Evolutionary conservation across 495 filamentous ascomycete genomes (phyloP).

Genomic region (Cercophora samala): DNA sequence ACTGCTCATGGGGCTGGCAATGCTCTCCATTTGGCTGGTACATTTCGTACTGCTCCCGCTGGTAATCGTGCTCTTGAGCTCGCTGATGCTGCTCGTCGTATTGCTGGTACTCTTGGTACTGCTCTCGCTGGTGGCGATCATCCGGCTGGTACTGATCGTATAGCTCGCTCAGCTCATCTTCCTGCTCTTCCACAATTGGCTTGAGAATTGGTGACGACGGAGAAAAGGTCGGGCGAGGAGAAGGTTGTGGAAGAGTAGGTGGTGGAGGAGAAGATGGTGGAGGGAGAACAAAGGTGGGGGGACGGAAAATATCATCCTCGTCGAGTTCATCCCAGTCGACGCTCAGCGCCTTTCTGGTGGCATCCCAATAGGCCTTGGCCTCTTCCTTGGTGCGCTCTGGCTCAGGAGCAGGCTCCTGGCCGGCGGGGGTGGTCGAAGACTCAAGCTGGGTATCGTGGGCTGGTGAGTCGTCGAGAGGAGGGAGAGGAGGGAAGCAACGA

Average conservation of each 20-base stretch:
- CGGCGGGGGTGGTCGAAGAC: background rate
- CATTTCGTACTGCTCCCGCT: too few species aligned
- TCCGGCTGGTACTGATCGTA: background rate
- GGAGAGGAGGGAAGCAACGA: background rate
- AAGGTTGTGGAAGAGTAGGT: too few species aligned
- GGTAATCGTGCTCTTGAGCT: background rate
- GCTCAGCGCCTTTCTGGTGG: constrained; percentile 20
- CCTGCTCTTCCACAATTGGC: background rate
- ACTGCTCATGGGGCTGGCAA: background rate
- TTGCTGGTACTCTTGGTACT: background rate
- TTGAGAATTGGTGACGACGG: background rate
- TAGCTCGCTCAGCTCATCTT: background rate
- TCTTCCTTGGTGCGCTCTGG: background rate
- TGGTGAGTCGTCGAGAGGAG: background rate
- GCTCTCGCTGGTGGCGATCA: background rate
- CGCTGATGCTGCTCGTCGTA: background rate
- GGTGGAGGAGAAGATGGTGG: background rate
- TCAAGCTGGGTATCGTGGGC: background rate
- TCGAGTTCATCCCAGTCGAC: constrained; percentile 24
- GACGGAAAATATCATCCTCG: background rate
- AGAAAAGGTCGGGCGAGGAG: background rate
- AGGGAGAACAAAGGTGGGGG: background rate
- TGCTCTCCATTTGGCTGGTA: background rate
- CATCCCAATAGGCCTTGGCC: constrained; percentile 21
- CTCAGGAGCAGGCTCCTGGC: background rate